A percentile compares a stretch with the other conserved stretches of the same genome.
These are phyloP conservation scores for Hippophae rhamnoides DNA, from an alignment of 306 rosid species.

Conservation along the genomic window DNA sequence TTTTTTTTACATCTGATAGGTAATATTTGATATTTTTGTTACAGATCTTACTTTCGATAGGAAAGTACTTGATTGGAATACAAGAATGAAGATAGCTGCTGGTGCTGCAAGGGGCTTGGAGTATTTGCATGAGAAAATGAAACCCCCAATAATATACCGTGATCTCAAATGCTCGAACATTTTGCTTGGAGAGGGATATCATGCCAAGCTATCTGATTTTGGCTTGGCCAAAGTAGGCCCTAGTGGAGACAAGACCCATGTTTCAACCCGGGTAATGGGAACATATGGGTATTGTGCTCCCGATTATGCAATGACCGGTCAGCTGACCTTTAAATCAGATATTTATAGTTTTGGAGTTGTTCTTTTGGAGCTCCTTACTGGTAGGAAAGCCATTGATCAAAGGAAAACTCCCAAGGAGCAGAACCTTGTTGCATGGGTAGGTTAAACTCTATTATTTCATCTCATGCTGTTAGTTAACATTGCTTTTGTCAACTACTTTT, in stretches of 20 bases:
- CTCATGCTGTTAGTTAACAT: neutral
- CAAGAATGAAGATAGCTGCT: slow-evolving; percentile 71
- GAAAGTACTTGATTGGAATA: slow-evolving; percentile 67
- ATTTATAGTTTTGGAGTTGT: slow-evolving; percentile 88
- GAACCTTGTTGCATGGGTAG: slow-evolving; percentile 76
- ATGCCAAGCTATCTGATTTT: slow-evolving; percentile 78
- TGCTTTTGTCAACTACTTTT: too few species aligned
- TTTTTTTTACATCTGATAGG: too few species aligned
- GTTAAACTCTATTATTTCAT: slow-evolving; percentile 16
- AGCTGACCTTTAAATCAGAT: slow-evolving; percentile 76
- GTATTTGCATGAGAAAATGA: slow-evolving; percentile 71
- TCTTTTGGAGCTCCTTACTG: slow-evolving; percentile 86
- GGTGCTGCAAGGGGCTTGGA: slow-evolving; percentile 80
- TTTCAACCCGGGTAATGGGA: slow-evolving; percentile 76
- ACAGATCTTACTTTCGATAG: slow-evolving; percentile 40
- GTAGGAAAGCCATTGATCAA: slow-evolving; percentile 58
- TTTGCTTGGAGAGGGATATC: slow-evolving; percentile 67
- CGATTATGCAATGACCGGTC: slow-evolving; percentile 74
- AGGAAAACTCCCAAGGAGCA: slow-evolving; percentile 39
- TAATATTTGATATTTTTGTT: neutral
- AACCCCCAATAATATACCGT: slow-evolving; percentile 66
- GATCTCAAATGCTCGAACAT: slow-evolving; percentile 84
- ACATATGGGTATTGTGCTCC: slow-evolving; percentile 86
- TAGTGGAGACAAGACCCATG: slow-evolving; percentile 63
- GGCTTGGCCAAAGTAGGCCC: slow-evolving; percentile 86